Conservation (phyloP, 371 early-diverging fungal genomes). For the Mortierella sp. region DNA sequence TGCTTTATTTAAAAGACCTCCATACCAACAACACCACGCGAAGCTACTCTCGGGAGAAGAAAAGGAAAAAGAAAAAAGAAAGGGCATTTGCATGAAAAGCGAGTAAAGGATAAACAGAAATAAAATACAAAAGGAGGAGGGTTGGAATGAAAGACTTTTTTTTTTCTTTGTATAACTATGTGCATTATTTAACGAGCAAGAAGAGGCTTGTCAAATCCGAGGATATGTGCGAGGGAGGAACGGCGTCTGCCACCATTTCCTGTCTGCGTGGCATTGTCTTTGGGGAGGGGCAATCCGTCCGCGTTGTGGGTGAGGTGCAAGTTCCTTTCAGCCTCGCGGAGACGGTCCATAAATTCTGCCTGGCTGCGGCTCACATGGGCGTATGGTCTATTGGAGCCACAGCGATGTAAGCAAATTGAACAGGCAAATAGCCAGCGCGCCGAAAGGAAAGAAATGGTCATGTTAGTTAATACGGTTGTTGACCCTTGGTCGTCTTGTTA, state of each 20-base stretch:
- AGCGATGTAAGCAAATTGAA: too few species aligned
- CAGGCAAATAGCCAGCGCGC: too few species aligned
- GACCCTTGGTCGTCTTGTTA: background rate
- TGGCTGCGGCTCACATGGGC: constrained; percentile 24
- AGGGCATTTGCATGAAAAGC: background rate
- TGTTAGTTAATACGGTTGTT: background rate
- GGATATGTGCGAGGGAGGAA: constrained; percentile 16
- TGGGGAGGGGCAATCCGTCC: constrained; percentile 31
- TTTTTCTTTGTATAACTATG: too few species aligned
- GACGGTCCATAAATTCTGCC: constrained; percentile 23
- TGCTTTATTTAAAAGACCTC: background rate
- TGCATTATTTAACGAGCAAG: constrained; percentile 17
- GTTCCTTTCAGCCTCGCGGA: constrained; percentile 24
- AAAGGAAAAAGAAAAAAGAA: too few species aligned
- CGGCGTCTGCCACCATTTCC: constrained; percentile 18
- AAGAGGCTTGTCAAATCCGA: constrained; percentile 27
- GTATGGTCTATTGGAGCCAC: constrained; percentile 22
- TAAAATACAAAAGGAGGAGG: too few species aligned
- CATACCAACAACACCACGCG: background rate
- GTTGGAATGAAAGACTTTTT: background rate
- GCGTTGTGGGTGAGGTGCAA: constrained; percentile 20
- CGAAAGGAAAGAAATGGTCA: background rate
- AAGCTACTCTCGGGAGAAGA: background rate
- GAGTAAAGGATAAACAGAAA: background rate
- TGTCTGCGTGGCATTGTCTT: background rate